Conservation (phyloP, 2,329 filamentous ascomycete species). For the Sordariomycetes sp. region DNA sequence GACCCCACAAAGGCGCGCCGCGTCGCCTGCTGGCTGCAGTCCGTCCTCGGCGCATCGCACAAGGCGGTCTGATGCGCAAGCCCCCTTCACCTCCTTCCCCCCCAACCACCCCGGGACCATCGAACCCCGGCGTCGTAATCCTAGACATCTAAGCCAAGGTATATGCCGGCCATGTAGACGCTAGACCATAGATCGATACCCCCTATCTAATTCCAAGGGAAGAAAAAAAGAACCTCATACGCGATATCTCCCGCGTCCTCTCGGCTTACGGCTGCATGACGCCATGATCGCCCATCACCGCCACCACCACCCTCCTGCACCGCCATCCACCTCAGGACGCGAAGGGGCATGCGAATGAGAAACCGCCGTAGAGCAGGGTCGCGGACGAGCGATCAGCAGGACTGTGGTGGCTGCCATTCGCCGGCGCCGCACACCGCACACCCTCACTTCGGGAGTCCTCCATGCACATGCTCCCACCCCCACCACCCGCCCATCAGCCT, state of each 20-base stretch:
- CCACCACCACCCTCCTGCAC: not conserved
- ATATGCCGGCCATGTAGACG: too few species aligned
- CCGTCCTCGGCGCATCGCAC: constrained; percentile 7
- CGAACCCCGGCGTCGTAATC: too few species aligned
- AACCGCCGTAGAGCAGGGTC: not conserved
- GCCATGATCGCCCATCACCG: not conserved
- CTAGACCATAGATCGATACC: too few species aligned
- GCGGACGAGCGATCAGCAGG: not conserved
- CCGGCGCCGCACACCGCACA: not conserved
- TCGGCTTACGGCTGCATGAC: not conserved
- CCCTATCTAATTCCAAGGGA: too few species aligned
- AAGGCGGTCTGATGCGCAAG: not conserved
- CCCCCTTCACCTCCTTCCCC: not conserved
- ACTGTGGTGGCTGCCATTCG: not conserved
- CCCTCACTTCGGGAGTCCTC: not conserved
- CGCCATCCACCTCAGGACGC: not conserved
- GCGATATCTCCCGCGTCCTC: not conserved
- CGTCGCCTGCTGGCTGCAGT: constrained; percentile 4
- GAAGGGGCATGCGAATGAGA: not conserved
- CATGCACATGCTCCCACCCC: not conserved
- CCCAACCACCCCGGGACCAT: not conserved
- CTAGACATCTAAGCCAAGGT: too few species aligned
- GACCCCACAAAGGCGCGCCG: not conserved
- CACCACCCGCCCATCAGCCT: not conserved
- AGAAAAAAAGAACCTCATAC: not conserved